Base-by-base conservation (phyloP, 1,284 basidiomycete genomes). In the Ceratobasidium sp. region DNA sequence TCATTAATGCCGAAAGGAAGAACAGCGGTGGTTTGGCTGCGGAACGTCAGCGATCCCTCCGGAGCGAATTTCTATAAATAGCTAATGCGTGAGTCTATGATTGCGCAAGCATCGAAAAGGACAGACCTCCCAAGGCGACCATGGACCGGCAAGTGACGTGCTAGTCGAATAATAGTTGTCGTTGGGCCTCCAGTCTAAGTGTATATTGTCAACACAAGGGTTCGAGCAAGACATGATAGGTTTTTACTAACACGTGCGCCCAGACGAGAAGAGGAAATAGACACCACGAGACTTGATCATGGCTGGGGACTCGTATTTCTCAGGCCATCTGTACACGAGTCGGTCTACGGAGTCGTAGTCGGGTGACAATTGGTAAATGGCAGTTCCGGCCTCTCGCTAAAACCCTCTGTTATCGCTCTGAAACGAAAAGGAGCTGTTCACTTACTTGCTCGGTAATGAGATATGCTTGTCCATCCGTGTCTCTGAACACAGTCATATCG, bases 231-330 rank as follows among this genome's bases (percentile, higher is more conserved):
- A 20, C 33, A 12, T 14, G 30, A 4, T 20, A 2, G 10, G 48
- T 14, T 67, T n/a, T 7, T 20, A 52, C 68, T 57, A 3, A 78
- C 77, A 77, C 14, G 79, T 78, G 41, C 77, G 60, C 30, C 71
- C 77, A 30, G 79, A 79, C 46, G 73, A 73, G 35, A 79, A 78
- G 68, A 79, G 78, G 60, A 79, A 79, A 59, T 79, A 78, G n/a
- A 78, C 74, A 33, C 79, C 46, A n/a, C 74, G 74, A 10, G 71
- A 68, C 50, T 79, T 79, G 60, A 79, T 75, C 59, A 79, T 75
- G 7, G 79, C 79, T 10, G 79, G 79, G 2, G 79, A 30, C 59
- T 79, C 79, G 27, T 66, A 78, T 38, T 78, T 74, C 33, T 74
- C 44, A 52, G 66, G 55, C 66, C 71, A 79, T 8, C 54, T 68